A percentile compares a stretch with the other conserved stretches of the same genome.
Evolutionary conservation across 352 stramenopile genomes (phyloP).

Genomic region (Phytophthora sojae): DNA sequence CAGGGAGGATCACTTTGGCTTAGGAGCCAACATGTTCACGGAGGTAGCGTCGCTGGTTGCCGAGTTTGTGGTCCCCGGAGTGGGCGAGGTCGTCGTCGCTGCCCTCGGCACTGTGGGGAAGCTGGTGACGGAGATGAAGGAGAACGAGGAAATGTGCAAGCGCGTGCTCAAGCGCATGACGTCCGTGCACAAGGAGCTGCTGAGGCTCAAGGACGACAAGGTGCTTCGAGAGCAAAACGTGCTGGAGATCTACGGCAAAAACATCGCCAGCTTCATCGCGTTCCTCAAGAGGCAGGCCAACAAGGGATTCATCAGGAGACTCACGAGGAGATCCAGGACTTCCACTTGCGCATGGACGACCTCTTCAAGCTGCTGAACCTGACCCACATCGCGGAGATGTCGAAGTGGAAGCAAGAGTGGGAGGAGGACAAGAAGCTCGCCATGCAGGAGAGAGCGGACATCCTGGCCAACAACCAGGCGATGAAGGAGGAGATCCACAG

Average conservation of each 20-base stretch:
- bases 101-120: slow-evolving; percentile 23
- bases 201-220: slow-evolving; percentile 46
- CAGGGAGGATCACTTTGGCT: no score
- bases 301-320: slow-evolving; percentile 27
- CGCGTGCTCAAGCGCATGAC: slow-evolving; percentile 38
- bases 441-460: slow-evolving; percentile 26
- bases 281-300: slow-evolving; percentile 28
- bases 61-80: slow-evolving; percentile 34
- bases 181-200: slow-evolving; percentile 46
- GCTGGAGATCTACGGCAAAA: slow-evolving; percentile 43
- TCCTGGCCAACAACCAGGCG: slow-evolving; percentile 28
- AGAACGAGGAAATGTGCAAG: slow-evolving; percentile 40
- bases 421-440: slow-evolving; percentile 27
- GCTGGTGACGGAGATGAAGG: slow-evolving; percentile 33
- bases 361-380: slow-evolving; percentile 41
- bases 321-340: slow-evolving; percentile 29
- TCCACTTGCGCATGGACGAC: slow-evolving; percentile 40
- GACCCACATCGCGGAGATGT: slow-evolving; percentile 33
- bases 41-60: slow-evolving; percentile 19
- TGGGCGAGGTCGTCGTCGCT: slow-evolving; percentile 32
- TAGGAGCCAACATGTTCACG: background rate
- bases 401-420: slow-evolving; percentile 38
- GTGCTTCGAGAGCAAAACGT: slow-evolving; percentile 44
- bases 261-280: slow-evolving; percentile 44
- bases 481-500: slow-evolving; percentile 25